Evolutionary conservation across 192 early-diverging fungal genomes (phyloP), one percentile per base, ranked within the genome.

Genomic region (Backusella westeae): DNA sequence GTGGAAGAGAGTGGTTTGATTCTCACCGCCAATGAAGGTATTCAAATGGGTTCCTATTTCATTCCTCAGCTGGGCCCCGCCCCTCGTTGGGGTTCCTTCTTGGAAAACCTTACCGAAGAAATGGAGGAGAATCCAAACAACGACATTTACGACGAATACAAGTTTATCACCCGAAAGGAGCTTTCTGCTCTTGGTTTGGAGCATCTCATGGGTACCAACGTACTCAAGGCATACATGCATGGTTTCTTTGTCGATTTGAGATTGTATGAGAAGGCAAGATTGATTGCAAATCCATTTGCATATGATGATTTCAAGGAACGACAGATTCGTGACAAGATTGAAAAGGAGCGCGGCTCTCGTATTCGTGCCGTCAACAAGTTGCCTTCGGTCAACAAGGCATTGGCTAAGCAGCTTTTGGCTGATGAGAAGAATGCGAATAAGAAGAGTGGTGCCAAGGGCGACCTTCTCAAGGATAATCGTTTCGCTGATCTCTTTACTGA

Each of bases 171-270:
- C 15, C 89, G 94, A 74, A 92, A 94, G 71, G 98, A 99, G 78
- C 88, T 99, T 14, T 81, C 90, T 19, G 79, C 85, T 63, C 91
- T 99, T 74, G 94, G 93, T 19, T 86, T 99, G 78, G 93, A 97
- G 69, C 95, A 98, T 75, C 87, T 97, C 23, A 86, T 99, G 72
- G 97, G 97, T 29, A 95, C 95, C 39, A 91, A 94, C 75, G 90
- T 97, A 9, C 90, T 98, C 77, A 96, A 95, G 77, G 93, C 96
- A 1, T 99, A 99, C 78, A 98, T 99, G 96, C 97, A 99, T 82
- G 97, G 97, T 69, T 99, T 96, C 92, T 99, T 99, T 82, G 87
- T 99, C 56, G 96, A 99, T 77, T 89, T 96, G 80, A 91, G 96
- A 38, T 83, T 99, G 66, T 98, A 99, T 77, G 94, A 99, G 82